Base-by-base conservation (phyloP, 2,329 filamentous ascomycete genomes). In the Claviceps cyperi region DNA sequence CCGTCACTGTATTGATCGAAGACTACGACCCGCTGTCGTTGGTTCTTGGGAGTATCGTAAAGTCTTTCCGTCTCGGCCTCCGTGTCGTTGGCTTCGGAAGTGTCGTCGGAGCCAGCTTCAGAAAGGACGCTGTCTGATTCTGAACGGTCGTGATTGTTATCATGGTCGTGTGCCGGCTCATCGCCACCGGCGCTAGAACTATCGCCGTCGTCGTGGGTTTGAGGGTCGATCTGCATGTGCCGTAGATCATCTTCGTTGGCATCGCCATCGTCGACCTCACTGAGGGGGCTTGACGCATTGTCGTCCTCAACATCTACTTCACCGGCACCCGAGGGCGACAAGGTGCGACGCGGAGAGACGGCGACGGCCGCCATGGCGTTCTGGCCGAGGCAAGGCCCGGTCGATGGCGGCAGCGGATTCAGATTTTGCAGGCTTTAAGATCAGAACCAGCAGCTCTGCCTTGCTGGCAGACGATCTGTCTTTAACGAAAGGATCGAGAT, bases 21-120 rank as follows among this genome's bases (percentile, higher is more conserved):
- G 43, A 81, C 72, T 9, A 84, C 77, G 58, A 83, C 77, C 58
- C 76, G 74, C 58, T 78, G 75, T 56, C 80, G 74, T 60, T 75
- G 68, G 60, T 75, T 85, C 54, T 80, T 79, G 17, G 90, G 89
- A n/a, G 88, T 94, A 61, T 86, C 82, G 62, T 92, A 92, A 53
- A 98, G 76, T 52, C 92, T 83, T 68, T 96, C 90, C 1, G 91
- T 97, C 68, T 96, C 91, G 36, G 91, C 91, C 67, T 97, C 91
- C 3, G 90, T 83, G 64, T 79, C 78, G 60, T 80, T 78, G 57
- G 69, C 72, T 24, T 68, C 66, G 3, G 64, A 68, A 52, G 63
- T 58, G 14, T 62, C 59, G 43, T 68, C 66, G 14, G 65, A 67
- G 32, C 71, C 69, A 50, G 72, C 66, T 53, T 81, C 76, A 15